Base-by-base conservation (phyloP, 768 basidiomycete genomes). In the Pleurotus cornucopiae region DNA sequence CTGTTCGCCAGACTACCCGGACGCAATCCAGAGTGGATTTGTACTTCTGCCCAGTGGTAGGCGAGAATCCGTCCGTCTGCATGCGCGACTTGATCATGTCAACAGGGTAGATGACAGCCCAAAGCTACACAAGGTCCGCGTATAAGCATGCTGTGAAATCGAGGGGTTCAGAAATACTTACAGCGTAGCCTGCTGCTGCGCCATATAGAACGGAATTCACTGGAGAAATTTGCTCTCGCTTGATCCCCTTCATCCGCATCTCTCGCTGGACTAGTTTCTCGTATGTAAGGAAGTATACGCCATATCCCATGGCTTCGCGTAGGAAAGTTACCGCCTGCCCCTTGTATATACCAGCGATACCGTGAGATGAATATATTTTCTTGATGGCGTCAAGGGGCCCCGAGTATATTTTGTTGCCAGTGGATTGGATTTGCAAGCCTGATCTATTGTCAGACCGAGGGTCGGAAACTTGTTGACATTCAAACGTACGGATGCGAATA, bases 61-160 rank as follows among this genome's bases (percentile, higher is more conserved):
- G 71, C 9, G 83, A 77, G 69, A 94, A 94, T 0, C 87, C 90
- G 65, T 98, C 96, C 0, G 95, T 97, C 72, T 98, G 96, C 79
- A 98, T 89, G 53, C 94, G 84, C 23, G 92, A 93, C 67, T 98
- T 98, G 66, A 98, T 85, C 82, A 97, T 91, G 71, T 97, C 94
- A 69, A 95, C 88, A 13, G 94, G 94, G 75, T 96, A 96, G 74
- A 94, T 94, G 7, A 92, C 75, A n/a, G 83, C 86, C 91, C 91
- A 94, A 25, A 94, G 76, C 90, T 92, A 57, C 34, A 53, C 40
- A 60, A 26, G 47, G 45, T 66, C 20, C 37, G 54, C 20, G 16
- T 25, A 56, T 38, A 46, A 60, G 37, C 23, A 30, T 43, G 56
- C 12, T 30, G n/a, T 14, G 12, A 34, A 46, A 53, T 49, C 9